phyloP scores from a whole-genome alignment of 2,329 filamentous ascomycete genomes.

The Calonectria ilicicola region DNA sequence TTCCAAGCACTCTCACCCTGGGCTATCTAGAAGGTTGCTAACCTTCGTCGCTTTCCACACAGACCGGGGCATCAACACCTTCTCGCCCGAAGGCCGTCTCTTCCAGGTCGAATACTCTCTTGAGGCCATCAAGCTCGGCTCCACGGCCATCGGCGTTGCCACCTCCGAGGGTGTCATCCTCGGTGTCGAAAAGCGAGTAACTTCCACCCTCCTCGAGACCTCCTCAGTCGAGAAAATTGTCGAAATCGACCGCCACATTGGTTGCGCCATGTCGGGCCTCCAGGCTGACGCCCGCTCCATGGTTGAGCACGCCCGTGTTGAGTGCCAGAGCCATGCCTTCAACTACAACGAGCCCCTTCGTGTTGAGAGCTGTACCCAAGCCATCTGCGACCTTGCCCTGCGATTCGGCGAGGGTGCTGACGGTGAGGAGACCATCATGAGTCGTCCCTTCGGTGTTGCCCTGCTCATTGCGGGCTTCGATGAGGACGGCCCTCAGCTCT shows the following conservation, averaged over 20 bases:
- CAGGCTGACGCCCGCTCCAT: constrained; percentile 98
- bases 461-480: constrained; percentile 97
- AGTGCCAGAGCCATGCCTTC: constrained; percentile 97
- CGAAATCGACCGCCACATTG: constrained; percentile 98
- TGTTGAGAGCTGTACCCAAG: constrained; percentile 98
- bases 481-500: constrained; percentile 96
- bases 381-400: constrained; percentile 96
- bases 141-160: constrained; percentile 96
- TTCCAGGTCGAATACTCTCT: constrained; percentile 99
- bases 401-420: constrained; percentile 97
- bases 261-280: constrained; percentile 97
- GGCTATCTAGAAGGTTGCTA: constrained; percentile 24
- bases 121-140: constrained; percentile 99
- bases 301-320: constrained; percentile 98
- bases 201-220: constrained; percentile 95
- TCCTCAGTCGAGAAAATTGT: constrained; percentile 99
- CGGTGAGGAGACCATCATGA: constrained; percentile 99
- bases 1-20: not conserved
- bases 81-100: constrained; percentile 98
- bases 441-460: constrained; percentile 94
- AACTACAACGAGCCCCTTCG: constrained; percentile 96
- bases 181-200: constrained; percentile 98
- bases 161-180: constrained; percentile 96
- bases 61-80: constrained; percentile 99
- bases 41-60: constrained; percentile 23